A percentile compares a stretch with the other conserved stretches of the same genome.
Evolutionary conservation across 2,329 filamentous ascomycete species (phyloP).

Genomic region (Penicillium sp.): DNA sequence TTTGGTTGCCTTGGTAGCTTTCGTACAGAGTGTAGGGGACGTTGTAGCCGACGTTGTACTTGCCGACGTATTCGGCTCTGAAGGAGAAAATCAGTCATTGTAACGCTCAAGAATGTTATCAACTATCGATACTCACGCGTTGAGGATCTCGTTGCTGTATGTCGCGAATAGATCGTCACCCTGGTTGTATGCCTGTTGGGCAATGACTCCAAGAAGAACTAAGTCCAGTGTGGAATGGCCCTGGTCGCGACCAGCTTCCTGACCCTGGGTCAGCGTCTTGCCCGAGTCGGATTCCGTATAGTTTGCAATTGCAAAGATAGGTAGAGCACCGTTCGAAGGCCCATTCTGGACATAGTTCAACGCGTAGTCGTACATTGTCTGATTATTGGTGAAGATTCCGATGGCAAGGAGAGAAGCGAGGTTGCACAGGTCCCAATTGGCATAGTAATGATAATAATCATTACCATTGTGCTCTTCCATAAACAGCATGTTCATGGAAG

Average conservation of each 20-base stretch:
- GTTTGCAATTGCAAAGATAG: conserved; percentile 6
- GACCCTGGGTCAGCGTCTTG: conserved; percentile 39
- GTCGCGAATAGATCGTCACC: conserved; percentile 44
- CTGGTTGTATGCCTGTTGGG: conserved; percentile 47
- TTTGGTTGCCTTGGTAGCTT: conserved; percentile 40
- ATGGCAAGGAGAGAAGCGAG: conserved; percentile 45
- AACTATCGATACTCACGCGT: conserved; percentile 26
- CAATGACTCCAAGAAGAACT: conserved; percentile 42
- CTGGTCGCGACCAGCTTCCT: conserved; percentile 50
- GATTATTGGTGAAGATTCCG: conserved; percentile 46
- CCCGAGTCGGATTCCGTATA: conserved; percentile 17
- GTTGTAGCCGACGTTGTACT: conserved; percentile 46
- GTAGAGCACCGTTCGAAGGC: too few relatives aligned
- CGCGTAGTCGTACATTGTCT: conserved; percentile 42
- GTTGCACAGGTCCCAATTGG: conserved; percentile 51
- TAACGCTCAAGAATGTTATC: not conserved
- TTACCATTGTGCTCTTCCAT: conserved; percentile 39
- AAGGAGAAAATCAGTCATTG: not conserved
- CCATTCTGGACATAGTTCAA: conserved; percentile 31
- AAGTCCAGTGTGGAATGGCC: conserved; percentile 47
- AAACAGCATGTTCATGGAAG: conserved; percentile 43
- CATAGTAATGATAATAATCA: conserved; percentile 41
- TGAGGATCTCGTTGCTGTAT: conserved; percentile 36
- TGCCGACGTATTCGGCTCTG: conserved; percentile 26
- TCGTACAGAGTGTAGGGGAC: conserved; percentile 46